Conservation (phyloP, 2,329 filamentous ascomycete species). For the Ploettnerulaceae sp. region DNA sequence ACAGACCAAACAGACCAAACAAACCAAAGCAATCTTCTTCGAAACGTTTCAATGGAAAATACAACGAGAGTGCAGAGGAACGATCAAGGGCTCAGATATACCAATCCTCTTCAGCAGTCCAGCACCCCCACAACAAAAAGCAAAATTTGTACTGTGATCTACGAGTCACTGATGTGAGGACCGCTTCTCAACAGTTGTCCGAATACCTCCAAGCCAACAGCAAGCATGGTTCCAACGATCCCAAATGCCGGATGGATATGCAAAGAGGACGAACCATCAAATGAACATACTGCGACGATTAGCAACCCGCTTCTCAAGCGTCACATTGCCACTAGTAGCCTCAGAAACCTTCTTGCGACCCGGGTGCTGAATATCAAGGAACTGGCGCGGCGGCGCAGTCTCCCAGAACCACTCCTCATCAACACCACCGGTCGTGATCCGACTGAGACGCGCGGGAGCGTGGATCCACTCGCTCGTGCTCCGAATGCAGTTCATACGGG, state of each 20-base stretch:
- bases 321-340: neutral
- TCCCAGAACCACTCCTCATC: constrained; percentile 7
- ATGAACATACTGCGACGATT: neutral
- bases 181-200: no score
- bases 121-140: neutral
- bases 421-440: neutral
- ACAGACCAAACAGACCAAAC: no score
- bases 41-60: no score
- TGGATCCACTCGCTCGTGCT: neutral
- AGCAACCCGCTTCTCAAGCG: neutral
- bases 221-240: no score
- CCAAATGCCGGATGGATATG: neutral
- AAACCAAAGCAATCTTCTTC: no score
- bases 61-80: no score
- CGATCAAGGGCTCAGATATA: no score
- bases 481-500: neutral
- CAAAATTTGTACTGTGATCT: no score
- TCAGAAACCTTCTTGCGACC: neutral
- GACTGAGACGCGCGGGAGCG: neutral
- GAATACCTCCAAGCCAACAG: no score
- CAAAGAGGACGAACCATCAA: neutral
- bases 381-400: neutral
- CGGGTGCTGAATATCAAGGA: neutral
- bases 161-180: no score
- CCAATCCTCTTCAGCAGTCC: no score